Base-by-base conservation (phyloP, 192 early-diverging fungal genomes). In the Podila epigama region DNA sequence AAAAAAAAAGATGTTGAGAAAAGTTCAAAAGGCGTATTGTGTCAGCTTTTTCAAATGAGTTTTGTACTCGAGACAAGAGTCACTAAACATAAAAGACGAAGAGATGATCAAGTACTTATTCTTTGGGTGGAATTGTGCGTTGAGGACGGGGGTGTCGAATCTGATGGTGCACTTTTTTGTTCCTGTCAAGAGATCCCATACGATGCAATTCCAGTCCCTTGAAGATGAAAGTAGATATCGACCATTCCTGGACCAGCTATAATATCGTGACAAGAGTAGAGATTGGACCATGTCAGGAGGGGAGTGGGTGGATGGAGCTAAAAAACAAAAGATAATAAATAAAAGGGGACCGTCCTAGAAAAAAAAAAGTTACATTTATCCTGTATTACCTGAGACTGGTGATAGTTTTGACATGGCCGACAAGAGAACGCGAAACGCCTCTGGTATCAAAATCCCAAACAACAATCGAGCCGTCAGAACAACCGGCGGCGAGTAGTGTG, bases 401-500 rank as follows among this genome's bases (percentile, higher is more conserved):
- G 5, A 98, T 82, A 22, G 85, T 72, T 12, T 84, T 83, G n/a
- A 93, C 90, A 79, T 96, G 93, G 10, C 94, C 94, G 8, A 80
- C 48, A 9, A 96, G 85, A 35, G 80, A 88, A 16, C 90, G 83
- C 33, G 88, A 81, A 22, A 96, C 79, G 28, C 89, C 88, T n/a
- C 89, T 86, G 5, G 95, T 94, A 58, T 95, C 92, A 83, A 96
- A 89, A 72, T 97, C 95, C 92, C 93, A 95, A 37, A 98, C 83
- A 34, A 86, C 84, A 69, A 92, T 91, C 12, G 81, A 75, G 4
- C 97, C 97, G 66, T 95, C 95, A 6, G 80, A 78, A 53, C 91
- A 88, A 18, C 94, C 94, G 6, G 89, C 89, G 27, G 94, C 95
- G 48, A 97, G 71, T 25, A 92, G 78, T n/a, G 91, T 95, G 13